These are phyloP conservation scores for Brettanomyces naardenensis DNA, from an alignment of 805 yeast genomes.

Conservation along the genomic window DNA sequence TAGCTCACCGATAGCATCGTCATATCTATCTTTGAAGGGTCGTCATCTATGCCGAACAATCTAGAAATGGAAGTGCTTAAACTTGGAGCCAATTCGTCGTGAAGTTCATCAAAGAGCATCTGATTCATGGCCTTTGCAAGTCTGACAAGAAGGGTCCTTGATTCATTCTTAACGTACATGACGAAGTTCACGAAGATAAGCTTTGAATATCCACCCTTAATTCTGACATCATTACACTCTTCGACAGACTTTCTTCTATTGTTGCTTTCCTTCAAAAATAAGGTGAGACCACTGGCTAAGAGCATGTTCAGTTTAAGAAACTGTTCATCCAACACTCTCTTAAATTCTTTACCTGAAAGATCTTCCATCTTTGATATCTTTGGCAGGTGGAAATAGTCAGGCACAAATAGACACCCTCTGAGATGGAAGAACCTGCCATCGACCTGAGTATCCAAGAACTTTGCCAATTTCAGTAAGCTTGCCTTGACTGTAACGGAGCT, in stretches of 20 bases:
- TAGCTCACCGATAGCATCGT: conserved; percentile 20
- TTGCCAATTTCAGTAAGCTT: conserved; percentile 42
- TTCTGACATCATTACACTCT: conserved; percentile 12
- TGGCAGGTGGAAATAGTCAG: conserved; percentile 39
- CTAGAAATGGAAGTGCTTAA: conserved; percentile 5
- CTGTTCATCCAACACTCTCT: conserved; percentile 19
- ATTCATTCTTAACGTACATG: conserved; percentile 16
- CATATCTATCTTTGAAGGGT: conserved; percentile 17
- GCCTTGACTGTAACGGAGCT: conserved; percentile 33
- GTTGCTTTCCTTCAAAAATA: conserved; percentile 24
- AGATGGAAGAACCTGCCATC: conserved; percentile 47
- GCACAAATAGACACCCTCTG: conserved; percentile 61
- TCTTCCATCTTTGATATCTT: conserved; percentile 22
- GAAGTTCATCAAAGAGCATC: conserved; percentile 13
- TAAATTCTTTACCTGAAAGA: conserved; percentile 20
- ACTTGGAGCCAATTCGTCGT: conserved; percentile 12
- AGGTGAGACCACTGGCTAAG: conserved; percentile 22
- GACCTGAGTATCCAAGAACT: conserved; percentile 30
- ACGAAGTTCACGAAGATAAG: conserved; percentile 24
- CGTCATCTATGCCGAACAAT: conserved; percentile 5
- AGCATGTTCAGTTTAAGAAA: conserved; percentile 20
- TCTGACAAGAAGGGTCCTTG: conserved; percentile 15
- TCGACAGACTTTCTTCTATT: conserved; percentile 17
- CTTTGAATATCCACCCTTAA: conserved; percentile 22
- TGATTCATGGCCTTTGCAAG: conserved; percentile 15